Evolutionary conservation across 2,329 filamentous ascomycete species (phyloP), one percentile per base, ranked within the genome.

Genomic region (Nectriaceae sp.): DNA sequence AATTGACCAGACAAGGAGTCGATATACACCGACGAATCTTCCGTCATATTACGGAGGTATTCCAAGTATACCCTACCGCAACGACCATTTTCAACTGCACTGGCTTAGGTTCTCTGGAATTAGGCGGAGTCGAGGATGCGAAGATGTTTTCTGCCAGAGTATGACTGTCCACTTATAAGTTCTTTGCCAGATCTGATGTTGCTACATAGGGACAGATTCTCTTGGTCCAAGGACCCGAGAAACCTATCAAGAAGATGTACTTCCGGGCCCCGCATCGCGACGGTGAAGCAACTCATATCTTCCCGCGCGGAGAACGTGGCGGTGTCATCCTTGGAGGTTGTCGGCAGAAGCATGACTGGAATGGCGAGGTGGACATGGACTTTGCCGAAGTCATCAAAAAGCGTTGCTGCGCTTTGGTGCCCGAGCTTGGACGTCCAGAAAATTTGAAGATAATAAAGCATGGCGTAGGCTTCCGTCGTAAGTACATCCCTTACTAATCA

Each of bases 91-190:
- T 95, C 51, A 95, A 95, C 65, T 89, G 88, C 63, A 89, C 89
- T 0, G 90, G 90, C 1, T 72, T 95, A 11, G 76, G 84, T 19
- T 83, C 89, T 0, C 79, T 77, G 33, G 82, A 76, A 42, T 79
- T 95, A 1, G 88, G 87, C 11, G 90, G 90, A 21, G 89, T 95
- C 0, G 76, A 80, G 70, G 90, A 95, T 62, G 66, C 72, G 47
- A 80, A 77, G 5, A 77, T 95, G 35, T 78, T 83, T 52, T 89
- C 90, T 1, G 84, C 80, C 1, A 80, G 90, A n/a, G 90, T 47
- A 45, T 62, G 36, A 31, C 10, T 60, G 16, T 21, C 11, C 19
- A 29, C 11, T 26, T 41, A 33, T n/a, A 22, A 41, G 21, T 15
- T 18, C 4, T 31, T n/a, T n/a, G n/a, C n/a, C n/a, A 10, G 26